A percentile compares a stretch with the other conserved stretches of the same genome.
phyloP scores from a whole-genome alignment of 768 basidiomycete species.

The Hericium alpestre region DNA sequence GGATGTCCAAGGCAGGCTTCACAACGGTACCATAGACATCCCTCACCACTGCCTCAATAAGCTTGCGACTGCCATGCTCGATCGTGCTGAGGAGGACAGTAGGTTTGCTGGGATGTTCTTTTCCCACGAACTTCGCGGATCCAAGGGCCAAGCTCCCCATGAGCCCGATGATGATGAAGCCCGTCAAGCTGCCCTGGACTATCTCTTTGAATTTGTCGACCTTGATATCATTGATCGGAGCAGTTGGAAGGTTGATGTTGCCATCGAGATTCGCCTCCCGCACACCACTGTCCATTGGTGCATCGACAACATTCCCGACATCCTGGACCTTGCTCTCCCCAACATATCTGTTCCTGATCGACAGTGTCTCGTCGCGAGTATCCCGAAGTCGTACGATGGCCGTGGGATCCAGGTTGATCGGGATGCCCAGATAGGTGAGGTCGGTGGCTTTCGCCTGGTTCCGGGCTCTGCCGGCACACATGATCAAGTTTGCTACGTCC shows the following conservation, averaged over 20 bases:
- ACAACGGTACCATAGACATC: not conserved
- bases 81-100: not conserved
- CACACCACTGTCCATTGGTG: not conserved
- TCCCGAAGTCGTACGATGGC: too few species aligned
- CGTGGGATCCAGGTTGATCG: not conserved
- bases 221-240: not conserved
- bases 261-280: not conserved
- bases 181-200: not conserved
- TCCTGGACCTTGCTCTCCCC: not conserved
- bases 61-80: not conserved
- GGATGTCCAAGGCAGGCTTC: not conserved
- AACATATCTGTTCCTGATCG: not conserved
- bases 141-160: not conserved
- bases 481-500: not conserved
- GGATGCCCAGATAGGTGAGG: not conserved
- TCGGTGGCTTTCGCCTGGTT: not conserved
- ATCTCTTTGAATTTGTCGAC: not conserved
- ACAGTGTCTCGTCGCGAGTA: too few species aligned
- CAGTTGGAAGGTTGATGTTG: not conserved
- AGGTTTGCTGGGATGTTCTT: not conserved
- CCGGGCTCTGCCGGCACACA: not conserved
- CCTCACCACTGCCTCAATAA: not conserved
- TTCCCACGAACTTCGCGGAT: not conserved
- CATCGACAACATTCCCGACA: not conserved
- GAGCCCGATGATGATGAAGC: not conserved